Evolutionary conservation across 192 early-diverging fungal genomes (phyloP).

Genomic region (Dispira simplex): DNA sequence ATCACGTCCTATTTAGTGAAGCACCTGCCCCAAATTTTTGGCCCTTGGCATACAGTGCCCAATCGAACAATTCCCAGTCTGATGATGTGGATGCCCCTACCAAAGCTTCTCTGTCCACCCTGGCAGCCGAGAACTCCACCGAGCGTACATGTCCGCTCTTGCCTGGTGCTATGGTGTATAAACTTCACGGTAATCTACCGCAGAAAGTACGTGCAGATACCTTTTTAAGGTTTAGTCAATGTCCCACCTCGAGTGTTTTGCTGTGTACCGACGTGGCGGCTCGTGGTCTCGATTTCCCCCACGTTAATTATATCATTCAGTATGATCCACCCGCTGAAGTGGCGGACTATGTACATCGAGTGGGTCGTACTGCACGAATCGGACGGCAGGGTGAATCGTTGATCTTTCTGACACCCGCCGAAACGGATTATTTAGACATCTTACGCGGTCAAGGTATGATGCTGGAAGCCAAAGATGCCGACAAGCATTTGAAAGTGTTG

Average conservation of each 20-base stretch:
- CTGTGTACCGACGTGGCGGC: slow-evolving; percentile 97
- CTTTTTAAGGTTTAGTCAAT: slow-evolving; percentile 50
- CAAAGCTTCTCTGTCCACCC: too few species aligned
- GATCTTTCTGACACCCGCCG: slow-evolving; percentile 81
- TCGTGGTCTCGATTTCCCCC: slow-evolving; percentile 91
- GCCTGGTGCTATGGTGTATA: slow-evolving; percentile 51
- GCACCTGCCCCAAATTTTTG: background rate
- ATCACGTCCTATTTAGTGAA: slow-evolving; percentile 45
- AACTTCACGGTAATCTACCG: slow-evolving; percentile 79
- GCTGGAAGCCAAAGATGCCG: slow-evolving; percentile 42
- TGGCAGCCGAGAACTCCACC: too few species aligned
- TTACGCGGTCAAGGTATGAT: slow-evolving; percentile 47
- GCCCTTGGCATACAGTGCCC: slow-evolving; percentile 4
- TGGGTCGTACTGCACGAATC: slow-evolving; percentile 90
- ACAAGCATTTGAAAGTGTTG: slow-evolving; percentile 22
- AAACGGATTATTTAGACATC: slow-evolving; percentile 54
- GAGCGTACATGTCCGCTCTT: slow-evolving; percentile 36
- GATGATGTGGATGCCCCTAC: background rate
- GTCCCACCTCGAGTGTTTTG: slow-evolving; percentile 46
- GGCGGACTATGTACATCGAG: slow-evolving; percentile 91
- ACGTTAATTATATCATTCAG: slow-evolving; percentile 84
- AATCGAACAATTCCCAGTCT: background rate
- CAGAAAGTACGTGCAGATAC: slow-evolving; percentile 65
- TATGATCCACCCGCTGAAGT: slow-evolving; percentile 93
- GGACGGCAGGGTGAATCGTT: slow-evolving; percentile 77